These are phyloP conservation scores for Metarhizium guizhouense DNA, from an alignment of 2,329 filamentous ascomycete species.

Conservation along the genomic window DNA sequence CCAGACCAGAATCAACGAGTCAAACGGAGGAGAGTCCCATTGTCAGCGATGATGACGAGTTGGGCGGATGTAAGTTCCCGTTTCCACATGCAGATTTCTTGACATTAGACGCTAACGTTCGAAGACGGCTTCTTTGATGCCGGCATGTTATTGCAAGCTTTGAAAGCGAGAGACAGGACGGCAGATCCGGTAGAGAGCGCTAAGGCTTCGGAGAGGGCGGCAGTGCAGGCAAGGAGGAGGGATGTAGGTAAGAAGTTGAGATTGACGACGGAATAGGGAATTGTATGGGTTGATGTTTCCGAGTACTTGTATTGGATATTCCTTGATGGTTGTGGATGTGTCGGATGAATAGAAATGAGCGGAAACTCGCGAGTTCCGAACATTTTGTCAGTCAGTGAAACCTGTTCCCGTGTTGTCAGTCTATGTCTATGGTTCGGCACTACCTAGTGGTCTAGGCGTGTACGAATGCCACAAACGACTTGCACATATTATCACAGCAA, in stretches of 20 bases:
- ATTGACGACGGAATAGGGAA: constrained; percentile 13
- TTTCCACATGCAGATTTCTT: background rate
- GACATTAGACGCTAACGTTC: constrained; percentile 16
- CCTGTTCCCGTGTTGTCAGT: no score
- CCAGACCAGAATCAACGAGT: constrained; percentile 40
- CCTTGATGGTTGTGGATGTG: background rate
- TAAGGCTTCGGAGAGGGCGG: constrained; percentile 50
- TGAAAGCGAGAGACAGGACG: constrained; percentile 60
- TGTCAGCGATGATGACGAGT: constrained; percentile 75
- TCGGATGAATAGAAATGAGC: background rate
- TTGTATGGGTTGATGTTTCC: background rate
- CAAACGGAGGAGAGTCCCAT: constrained; percentile 61
- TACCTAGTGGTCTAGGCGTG: no score
- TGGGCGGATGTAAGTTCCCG: constrained; percentile 77
- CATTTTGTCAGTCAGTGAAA: no score
- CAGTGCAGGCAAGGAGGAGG: constrained; percentile 48
- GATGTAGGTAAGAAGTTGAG: constrained; percentile 69
- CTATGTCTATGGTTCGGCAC: no score
- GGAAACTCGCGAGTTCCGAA: no score
- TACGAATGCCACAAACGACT: no score
- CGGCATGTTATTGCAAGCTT: constrained; percentile 82
- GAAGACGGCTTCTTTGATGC: constrained; percentile 98
- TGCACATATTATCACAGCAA: no score
- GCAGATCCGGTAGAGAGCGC: constrained; percentile 37
- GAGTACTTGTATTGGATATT: background rate